phyloP scores from a whole-genome alignment of 169 alveolate species.

The Hepatocystis sp. region DNA sequence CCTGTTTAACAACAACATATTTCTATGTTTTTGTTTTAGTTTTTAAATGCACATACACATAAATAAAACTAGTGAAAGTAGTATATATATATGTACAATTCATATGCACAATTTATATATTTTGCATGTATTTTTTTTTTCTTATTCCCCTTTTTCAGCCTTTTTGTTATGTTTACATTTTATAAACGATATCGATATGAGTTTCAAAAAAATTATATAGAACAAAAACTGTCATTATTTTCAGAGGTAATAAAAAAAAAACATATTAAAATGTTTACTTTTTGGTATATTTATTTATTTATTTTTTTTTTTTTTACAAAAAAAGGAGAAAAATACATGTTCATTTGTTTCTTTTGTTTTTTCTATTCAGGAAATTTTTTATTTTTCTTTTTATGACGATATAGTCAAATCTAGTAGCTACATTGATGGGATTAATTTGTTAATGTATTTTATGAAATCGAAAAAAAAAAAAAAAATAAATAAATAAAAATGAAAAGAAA shows the following conservation, averaged over 20 bases:
- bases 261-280: neutral
- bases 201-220: slow-evolving; percentile 30
- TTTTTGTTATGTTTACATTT: slow-evolving; percentile 38
- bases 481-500: neutral
- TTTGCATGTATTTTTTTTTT: neutral
- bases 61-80: neutral
- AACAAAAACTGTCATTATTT: slow-evolving; percentile 31
- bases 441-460: slow-evolving; percentile 11
- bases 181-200: slow-evolving; percentile 49
- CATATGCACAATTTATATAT: neutral
- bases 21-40: neutral
- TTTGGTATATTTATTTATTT: neutral
- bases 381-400: slow-evolving; percentile 58
- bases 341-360: neutral
- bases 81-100: neutral
- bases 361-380: slow-evolving; percentile 42
- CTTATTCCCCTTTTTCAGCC: neutral
- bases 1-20: neutral
- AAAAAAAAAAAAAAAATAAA: neutral
- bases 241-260: slow-evolving; percentile 28
- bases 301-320: neutral
- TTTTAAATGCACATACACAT: neutral
- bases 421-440: slow-evolving; percentile 26
- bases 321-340: neutral
- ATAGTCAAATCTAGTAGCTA: slow-evolving; percentile 34